Base-by-base conservation (phyloP, 2,329 filamentous ascomycete genomes). In the Talaromyces atroroseus region DNA sequence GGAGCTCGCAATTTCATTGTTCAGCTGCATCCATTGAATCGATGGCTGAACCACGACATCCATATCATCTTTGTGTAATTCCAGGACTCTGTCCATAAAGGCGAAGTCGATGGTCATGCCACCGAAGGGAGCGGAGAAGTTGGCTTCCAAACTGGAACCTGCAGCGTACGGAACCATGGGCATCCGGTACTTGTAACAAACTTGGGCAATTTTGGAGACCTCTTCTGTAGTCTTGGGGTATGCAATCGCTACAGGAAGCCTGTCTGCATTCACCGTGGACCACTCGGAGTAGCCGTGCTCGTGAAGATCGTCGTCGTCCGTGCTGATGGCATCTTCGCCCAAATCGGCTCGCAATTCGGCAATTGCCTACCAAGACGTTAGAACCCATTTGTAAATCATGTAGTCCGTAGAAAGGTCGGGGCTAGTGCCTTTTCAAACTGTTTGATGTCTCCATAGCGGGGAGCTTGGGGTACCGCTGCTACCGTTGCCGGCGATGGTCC, bases 1-100 rank as follows among this genome's bases (percentile, higher is more conserved):
- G 3, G 83, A 86, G 40, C 82, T 79, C 71, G 87, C 83, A 65
- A 88, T 84, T 49, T 84, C 79, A 61, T 87, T 84, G 65, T 96
- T 96, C 57, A 96, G 75, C 52, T 88, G 84, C 81, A 95, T 91
- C 91, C 91, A 96, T n/a, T 88, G 87, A 10, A 96, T 86, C 6
- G 88, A 89, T 2, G 92, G 92, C 70, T 96, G 92, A 2, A 96
- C 90, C 4, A 95, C 89, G 50, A 96, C 80, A 64, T 96, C 92
- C 88, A 96, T 90, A 69, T 96, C 92, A 3, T 89, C 87, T 63
- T 88, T 86, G 69, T 95, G 88, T 56, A 96, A 79, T 54, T 85
- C 79, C 29, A 96, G 64, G 24, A 96, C 87, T 65, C 85, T 78
- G 69, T 95, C 87, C 92, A 96, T 96, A 66, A 83, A 84, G 1